These are phyloP conservation scores for Umbelopsis ramanniana DNA, from an alignment of 192 early-diverging fungal species.

Conservation along the genomic window DNA sequence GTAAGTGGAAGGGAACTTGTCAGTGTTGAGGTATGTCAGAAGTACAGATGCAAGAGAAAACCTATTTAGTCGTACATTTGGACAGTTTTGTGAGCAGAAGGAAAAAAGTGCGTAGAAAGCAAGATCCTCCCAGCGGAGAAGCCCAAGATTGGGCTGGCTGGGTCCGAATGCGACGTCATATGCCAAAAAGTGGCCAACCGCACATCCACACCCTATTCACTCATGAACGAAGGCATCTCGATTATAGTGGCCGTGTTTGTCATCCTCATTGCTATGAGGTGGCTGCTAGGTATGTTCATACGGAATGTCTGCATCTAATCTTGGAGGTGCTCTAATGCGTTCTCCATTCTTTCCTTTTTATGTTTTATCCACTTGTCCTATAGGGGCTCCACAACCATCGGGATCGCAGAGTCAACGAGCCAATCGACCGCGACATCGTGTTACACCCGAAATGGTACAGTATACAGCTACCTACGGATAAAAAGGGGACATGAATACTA, in stretches of 20 bases:
- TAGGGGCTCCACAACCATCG: slow-evolving; percentile 22
- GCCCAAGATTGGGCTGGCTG: not conserved
- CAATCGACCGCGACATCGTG: slow-evolving; percentile 29
- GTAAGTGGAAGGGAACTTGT: not conserved
- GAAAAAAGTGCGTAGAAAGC: not conserved
- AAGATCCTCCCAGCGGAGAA: not conserved
- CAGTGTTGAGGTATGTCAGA: not conserved
- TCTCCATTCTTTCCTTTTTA: not conserved
- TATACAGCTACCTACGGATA: not conserved
- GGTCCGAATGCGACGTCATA: slow-evolving; percentile 16
- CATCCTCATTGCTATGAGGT: slow-evolving; percentile 59
- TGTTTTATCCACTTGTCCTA: not conserved
- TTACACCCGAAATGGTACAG: slow-evolving; percentile 44
- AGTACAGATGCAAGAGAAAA: not conserved
- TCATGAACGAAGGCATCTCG: slow-evolving; percentile 64
- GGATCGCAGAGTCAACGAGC: slow-evolving; percentile 18
- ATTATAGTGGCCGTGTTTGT: slow-evolving; percentile 62
- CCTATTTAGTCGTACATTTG: not conserved
- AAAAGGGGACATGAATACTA: not conserved
- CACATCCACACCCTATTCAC: not conserved
- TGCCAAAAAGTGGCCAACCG: not conserved
- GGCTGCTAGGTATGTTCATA: slow-evolving; percentile 54
- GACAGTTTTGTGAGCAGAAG: not conserved
- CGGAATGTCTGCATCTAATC: not conserved
- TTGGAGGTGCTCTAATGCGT: not conserved